Evolutionary conservation across 805 yeast species (phyloP), one percentile per base, ranked within the genome.

Genomic region (Yamadazyma laniorum): DNA sequence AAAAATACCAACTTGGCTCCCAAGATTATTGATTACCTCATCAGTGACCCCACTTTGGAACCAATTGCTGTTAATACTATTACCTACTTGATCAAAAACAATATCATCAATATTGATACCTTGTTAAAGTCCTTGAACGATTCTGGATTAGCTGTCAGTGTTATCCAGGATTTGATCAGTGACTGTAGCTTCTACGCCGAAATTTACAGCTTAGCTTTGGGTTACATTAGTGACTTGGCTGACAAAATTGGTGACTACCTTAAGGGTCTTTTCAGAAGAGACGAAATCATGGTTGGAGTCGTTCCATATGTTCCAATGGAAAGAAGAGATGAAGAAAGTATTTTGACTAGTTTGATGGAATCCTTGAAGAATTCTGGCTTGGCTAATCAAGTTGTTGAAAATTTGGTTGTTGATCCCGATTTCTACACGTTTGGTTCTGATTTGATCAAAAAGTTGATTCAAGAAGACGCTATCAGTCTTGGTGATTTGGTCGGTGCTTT

Each of bases 361-460:
- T 67, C 74, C 1, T 64, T 67, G 52, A 65, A 65, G 51, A 45
- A 59, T 29, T 67, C 72, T 16, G 72, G 72, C 29, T 64, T 67
- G 50, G 72, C 70, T 28, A 43, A 55, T 15, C 58, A 54, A 21
- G 70, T 67, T 39, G 69, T 67, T 32, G 48, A 56, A 30, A 50
- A 61, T 5, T 65, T 67, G 48, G 55, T 67, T 42, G 57, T 58
- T 25, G 68, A 67, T 47, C 56, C 58, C 16, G 52, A 53, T 15
- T 67, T 66, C 58, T 63, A 59, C 49, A 35, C 41, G 22, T 65
- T 53, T 44, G 74, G 72, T 64, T 70, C 63, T 30, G 44, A 51
- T 15, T 64, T 67, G 48, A 56, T 66, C 38, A 33, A 51, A 34
- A 40, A 55, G 40, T 56, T 67, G 45, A 48, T 64, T 45, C 37